Evolutionary conservation across 1,284 basidiomycete genomes (phyloP).

Genomic region (Boletellus deceptivus): DNA sequence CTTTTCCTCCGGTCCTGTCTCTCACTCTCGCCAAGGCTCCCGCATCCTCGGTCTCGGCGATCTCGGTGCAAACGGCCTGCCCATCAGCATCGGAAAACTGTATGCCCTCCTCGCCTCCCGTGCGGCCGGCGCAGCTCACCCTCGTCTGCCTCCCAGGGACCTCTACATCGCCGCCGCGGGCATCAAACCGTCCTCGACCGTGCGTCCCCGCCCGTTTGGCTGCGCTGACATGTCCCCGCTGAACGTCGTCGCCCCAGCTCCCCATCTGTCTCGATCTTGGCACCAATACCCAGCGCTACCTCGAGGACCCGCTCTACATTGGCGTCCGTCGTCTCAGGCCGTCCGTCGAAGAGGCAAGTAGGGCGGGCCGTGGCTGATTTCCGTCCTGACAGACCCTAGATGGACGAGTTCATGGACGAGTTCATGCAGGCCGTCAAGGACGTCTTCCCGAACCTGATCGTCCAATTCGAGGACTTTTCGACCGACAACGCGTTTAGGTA

Average conservation of each 20-base stretch:
- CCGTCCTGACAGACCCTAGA: conserved; percentile 36
- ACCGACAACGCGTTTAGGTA: conserved; percentile 77
- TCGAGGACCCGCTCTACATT: conserved; percentile 81
- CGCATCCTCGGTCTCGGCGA: conserved; percentile 85
- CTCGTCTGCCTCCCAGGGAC: conserved; percentile 35
- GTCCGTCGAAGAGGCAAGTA: conserved; percentile 42
- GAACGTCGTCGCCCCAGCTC: conserved; percentile 27
- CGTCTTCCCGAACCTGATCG: conserved; percentile 69
- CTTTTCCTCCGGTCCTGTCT: too few species aligned
- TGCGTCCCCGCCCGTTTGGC: conserved; percentile 23
- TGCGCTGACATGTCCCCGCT: not conserved
- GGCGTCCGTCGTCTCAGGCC: conserved; percentile 66
- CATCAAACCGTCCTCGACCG: conserved; percentile 51
- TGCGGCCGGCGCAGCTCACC: not conserved
- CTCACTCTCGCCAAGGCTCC: conserved; percentile 42
- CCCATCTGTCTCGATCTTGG: conserved; percentile 79
- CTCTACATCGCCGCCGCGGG: conserved; percentile 78
- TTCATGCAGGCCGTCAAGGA: conserved; percentile 74
- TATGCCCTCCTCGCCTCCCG: conserved; percentile 31
- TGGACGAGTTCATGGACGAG: conserved; percentile 77
- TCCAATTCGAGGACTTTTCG: conserved; percentile 83
- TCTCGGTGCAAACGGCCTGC: conserved; percentile 68
- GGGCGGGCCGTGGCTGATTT: not conserved
- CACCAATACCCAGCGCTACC: conserved; percentile 72
- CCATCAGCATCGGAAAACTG: conserved; percentile 83